Conservation (phyloP, 2,329 filamentous ascomycete species). For the Alternaria brassicae region DNA sequence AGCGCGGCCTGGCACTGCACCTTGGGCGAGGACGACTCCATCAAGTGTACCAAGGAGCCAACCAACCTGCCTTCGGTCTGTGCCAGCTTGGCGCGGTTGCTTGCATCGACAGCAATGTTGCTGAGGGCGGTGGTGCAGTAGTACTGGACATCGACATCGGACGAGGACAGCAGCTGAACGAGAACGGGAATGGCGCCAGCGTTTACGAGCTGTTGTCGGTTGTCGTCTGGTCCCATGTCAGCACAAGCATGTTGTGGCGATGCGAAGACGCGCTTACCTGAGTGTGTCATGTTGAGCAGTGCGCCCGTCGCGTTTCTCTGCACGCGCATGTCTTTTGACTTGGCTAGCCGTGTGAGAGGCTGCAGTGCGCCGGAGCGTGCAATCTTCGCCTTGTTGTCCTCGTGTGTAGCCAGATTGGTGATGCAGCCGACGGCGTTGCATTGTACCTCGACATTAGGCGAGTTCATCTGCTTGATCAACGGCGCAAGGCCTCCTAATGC, state of each 20-base stretch:
- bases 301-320: constrained; percentile 97
- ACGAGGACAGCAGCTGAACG: constrained; percentile 89
- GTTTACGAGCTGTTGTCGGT: constrained; percentile 95
- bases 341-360: constrained; percentile 88
- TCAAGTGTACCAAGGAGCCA: constrained; percentile 90
- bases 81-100: constrained; percentile 88
- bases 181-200: constrained; percentile 97
- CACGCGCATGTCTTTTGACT: constrained; percentile 98
- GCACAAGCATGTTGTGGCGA: constrained; percentile 11
- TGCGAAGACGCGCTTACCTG: constrained; percentile 68
- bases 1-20: constrained; percentile 97
- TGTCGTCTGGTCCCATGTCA: constrained; percentile 73
- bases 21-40: constrained; percentile 92
- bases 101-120: constrained; percentile 95
- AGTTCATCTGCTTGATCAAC: constrained; percentile 98
- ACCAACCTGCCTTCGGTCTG: constrained; percentile 91
- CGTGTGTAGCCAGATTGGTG: constrained; percentile 95
- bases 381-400: constrained; percentile 99
- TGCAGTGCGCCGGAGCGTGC: constrained; percentile 91
- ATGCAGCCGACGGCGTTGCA: constrained; percentile 99
- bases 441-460: constrained; percentile 95
- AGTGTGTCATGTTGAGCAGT: constrained; percentile 98
- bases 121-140: constrained; percentile 98
- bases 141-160: constrained; percentile 97
- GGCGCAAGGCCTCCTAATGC: constrained; percentile 87